Conservation (phyloP, 208 protist genomes). For the Acanthamoeba lenticulata region DNA sequence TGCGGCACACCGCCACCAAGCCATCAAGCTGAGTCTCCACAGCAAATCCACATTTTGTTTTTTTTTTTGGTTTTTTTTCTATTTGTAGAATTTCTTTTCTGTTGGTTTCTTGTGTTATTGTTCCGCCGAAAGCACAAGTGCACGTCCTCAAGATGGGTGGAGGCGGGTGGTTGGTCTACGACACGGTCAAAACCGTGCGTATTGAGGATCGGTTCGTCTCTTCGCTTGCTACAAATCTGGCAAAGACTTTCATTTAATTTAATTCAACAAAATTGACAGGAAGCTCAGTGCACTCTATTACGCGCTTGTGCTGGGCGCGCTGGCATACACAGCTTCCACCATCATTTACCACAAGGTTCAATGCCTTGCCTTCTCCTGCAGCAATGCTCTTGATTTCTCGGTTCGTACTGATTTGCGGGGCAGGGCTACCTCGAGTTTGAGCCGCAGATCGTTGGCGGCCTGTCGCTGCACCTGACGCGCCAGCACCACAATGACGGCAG, state of each 20-base stretch:
- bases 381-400: not conserved
- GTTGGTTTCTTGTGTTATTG: not conserved
- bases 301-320: not conserved
- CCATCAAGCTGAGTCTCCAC: too few species aligned
- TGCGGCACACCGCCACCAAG: too few species aligned
- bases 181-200: conserved; percentile 38
- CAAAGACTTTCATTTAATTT: not conserved
- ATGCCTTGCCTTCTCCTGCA: not conserved
- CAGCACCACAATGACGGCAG: not conserved
- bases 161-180: conserved; percentile 10
- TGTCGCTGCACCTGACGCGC: not conserved
- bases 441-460: not conserved
- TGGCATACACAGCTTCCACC: conserved; percentile 20
- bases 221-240: too few species aligned
- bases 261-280: not conserved
- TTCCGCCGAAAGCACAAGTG: not conserved
- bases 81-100: not conserved
- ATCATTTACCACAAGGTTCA: conserved; percentile 37
- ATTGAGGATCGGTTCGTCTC: not conserved
- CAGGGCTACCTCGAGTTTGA: conserved; percentile 56
- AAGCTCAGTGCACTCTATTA: conserved; percentile 32
- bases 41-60: too few species aligned
- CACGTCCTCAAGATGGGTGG: not conserved
- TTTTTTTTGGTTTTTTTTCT: not conserved
- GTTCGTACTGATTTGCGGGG: not conserved